phyloP scores from a whole-genome alignment of 306 rosid species.

The Quercus variabilis region DNA sequence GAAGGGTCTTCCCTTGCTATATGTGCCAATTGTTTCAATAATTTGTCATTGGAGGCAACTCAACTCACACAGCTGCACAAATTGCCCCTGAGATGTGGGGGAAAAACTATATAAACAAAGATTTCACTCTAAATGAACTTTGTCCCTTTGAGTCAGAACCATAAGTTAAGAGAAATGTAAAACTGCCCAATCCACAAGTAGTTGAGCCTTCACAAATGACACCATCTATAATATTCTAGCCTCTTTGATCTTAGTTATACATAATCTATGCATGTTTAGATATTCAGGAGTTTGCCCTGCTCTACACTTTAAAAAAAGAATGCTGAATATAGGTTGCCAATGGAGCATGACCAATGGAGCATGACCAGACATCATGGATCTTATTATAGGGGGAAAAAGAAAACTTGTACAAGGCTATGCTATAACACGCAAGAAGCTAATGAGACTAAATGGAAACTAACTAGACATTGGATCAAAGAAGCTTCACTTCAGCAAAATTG shows the following conservation, averaged over 20 bases:
- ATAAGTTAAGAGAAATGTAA: not conserved
- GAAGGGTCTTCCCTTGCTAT: slow-evolving; percentile 19
- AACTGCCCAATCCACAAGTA: not conserved
- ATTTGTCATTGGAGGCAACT: slow-evolving; percentile 8
- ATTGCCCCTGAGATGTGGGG: slow-evolving; percentile 46
- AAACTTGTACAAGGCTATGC: not conserved
- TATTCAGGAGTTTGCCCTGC: not conserved
- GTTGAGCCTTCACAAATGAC: not conserved
- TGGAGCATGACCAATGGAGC: not conserved
- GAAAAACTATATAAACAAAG: slow-evolving; percentile 8
- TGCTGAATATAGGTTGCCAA: not conserved
- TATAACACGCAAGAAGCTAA: not conserved
- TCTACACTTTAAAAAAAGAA: not conserved
- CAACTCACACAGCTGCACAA: slow-evolving; percentile 59
- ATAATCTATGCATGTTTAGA: not conserved
- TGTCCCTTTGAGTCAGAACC: not conserved
- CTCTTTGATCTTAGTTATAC: not conserved
- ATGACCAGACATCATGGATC: not conserved
- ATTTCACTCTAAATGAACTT: not conserved
- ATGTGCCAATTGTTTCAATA: not conserved
- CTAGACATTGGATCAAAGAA: not conserved
- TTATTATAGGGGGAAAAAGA: not conserved
- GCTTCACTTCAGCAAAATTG: not conserved
- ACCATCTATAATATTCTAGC: not conserved
- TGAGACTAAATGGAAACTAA: not conserved